Base-by-base conservation (phyloP, 176 grass and related monocot genomes). In the Oryza punctata region DNA sequence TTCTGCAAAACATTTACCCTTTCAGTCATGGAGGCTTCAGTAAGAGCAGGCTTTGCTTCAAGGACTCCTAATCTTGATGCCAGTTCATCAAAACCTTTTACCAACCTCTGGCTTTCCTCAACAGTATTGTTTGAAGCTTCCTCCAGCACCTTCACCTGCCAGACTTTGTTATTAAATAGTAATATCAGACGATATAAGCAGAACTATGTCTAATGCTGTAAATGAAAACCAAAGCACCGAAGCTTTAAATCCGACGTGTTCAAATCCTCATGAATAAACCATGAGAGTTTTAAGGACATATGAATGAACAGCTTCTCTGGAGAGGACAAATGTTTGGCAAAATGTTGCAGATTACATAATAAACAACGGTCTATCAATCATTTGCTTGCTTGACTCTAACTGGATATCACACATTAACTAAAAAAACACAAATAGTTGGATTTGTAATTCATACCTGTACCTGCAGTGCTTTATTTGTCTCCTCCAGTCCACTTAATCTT, bases 141-240 rank as follows among this genome's bases (percentile, higher is more conserved):
- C 77, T 94, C 89, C 79, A 99, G 77, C 67, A 88, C 70, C 83
- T 92, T 96, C 90, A 99, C 96, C 91, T 99, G 91, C 81, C 89
- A 96, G 65, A 30, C 81, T 94, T 90, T 90, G 87, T 90, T 90
- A 87, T 91, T 85, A 88, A 92, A 92, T 86, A 59, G 59, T 81
- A 82, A 88, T 90, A 98, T 88, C 96, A 93, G 87, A 82, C 80
- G 32, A 85, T 68, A 81, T 88, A 88, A 41, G 4, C 41, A 87
- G 28, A 37, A 43, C 35, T 67, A 44, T 28, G 61, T 21, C 40
- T 80, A 82, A 82, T 46, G 18, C 54, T 69, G 26, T 70, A 81
- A 71, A 73, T 28, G 79, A 37, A 37, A 85, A 45, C 43, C 40
- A 70, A 75, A 85, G 28, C 2, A 14, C 24, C 14, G 8, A 85